Conservation (phyloP, 2,329 filamentous ascomycete species). For the Phoma sp. region DNA sequence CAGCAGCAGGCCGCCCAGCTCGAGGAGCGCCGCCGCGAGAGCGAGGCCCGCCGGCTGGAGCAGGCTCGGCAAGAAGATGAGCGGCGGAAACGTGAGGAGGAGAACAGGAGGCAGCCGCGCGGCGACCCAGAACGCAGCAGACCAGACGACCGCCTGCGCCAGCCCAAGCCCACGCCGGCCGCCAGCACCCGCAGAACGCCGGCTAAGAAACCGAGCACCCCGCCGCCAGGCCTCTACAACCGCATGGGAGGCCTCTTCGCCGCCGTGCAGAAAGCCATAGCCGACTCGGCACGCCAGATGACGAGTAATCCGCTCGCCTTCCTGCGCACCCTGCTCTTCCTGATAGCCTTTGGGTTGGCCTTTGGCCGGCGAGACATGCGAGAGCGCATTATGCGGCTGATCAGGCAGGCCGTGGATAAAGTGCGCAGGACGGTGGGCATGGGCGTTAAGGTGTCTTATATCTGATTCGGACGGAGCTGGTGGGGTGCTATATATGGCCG, state of each 20-base stretch:
- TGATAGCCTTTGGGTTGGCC: slow-evolving; percentile 78
- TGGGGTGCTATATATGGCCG: no score
- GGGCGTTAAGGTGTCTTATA: slow-evolving; percentile 97
- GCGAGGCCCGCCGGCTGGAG: slow-evolving; percentile 44
- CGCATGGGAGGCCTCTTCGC: slow-evolving; percentile 55
- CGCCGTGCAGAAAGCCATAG: slow-evolving; percentile 58
- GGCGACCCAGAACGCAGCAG: not conserved
- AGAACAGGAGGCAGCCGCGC: slow-evolving; percentile 33
- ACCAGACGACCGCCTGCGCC: not conserved
- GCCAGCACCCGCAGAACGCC: slow-evolving; percentile 38
- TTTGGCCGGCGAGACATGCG: slow-evolving; percentile 78
- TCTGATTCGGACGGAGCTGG: slow-evolving; percentile 58
- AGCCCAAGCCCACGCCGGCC: slow-evolving; percentile 30
- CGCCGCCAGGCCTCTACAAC: slow-evolving; percentile 49
- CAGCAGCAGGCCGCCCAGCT: slow-evolving; percentile 66
- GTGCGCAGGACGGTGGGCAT: slow-evolving; percentile 86
- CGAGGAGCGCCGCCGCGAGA: slow-evolving; percentile 57
- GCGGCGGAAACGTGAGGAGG: slow-evolving; percentile 47
- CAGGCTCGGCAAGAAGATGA: slow-evolving; percentile 55
- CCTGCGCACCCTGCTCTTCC: slow-evolving; percentile 74
- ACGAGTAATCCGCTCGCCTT: slow-evolving; percentile 63
- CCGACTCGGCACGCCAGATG: slow-evolving; percentile 60
- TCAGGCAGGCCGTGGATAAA: slow-evolving; percentile 80
- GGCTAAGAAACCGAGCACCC: slow-evolving; percentile 41
- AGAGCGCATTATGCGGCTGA: slow-evolving; percentile 73